Conservation (phyloP, 345 rosid species). For the Kernera saxatilis region DNA sequence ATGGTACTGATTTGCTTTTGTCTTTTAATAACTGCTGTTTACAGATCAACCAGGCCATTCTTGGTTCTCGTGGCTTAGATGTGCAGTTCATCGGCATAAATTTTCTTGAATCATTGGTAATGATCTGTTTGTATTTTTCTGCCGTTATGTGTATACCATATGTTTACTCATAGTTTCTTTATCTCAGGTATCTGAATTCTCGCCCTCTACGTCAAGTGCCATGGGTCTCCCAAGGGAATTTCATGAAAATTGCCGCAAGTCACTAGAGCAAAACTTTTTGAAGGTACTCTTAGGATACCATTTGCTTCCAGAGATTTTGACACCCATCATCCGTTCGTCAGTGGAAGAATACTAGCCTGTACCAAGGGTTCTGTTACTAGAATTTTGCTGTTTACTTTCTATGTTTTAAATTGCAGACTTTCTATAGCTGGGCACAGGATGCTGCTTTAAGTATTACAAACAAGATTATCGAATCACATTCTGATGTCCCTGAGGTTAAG, state of each 20-base stretch:
- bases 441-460: constrained; percentile 74
- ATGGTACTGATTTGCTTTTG: constrained; percentile 6
- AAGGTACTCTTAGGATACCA: constrained; percentile 47
- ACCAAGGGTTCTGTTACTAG: not conserved
- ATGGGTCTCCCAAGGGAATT: constrained; percentile 97
- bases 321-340: not conserved
- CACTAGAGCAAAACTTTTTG: constrained; percentile 67
- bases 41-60: constrained; percentile 86
- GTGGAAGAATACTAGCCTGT: constrained; percentile 18
- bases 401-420: constrained; percentile 48
- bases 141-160: not conserved
- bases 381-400: constrained; percentile 7
- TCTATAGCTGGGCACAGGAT: constrained; percentile 85
- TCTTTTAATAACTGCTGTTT: constrained; percentile 28
- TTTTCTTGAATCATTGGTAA: constrained; percentile 91
- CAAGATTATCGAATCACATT: constrained; percentile 57
- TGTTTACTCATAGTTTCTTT: constrained; percentile 14
- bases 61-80: constrained; percentile 70
- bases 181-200: constrained; percentile 87
- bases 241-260: constrained; percentile 83
- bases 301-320: constrained; percentile 22
- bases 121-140: constrained; percentile 17
- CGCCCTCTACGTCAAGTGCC: constrained; percentile 90
- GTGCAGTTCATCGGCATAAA: constrained; percentile 74
- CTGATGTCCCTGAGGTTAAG: constrained; percentile 69